Base-by-base conservation (phyloP, 345 rosid genomes). In the Laguncularia racemosa region DNA sequence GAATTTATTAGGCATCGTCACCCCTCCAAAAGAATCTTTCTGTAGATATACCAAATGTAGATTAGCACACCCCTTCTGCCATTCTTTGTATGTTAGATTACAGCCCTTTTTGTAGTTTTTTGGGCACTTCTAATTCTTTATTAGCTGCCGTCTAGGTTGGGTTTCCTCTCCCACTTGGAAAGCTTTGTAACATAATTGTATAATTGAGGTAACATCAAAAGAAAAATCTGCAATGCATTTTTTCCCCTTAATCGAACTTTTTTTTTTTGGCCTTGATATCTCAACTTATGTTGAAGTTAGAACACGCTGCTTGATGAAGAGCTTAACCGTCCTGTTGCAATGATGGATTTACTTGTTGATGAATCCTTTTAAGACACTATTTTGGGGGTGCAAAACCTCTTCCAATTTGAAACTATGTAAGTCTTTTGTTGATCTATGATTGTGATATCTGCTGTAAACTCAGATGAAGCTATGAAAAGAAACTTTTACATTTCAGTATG, bases 131-230 rank as follows among this genome's bases (percentile, higher is more conserved):
- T 51, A 23, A 56, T 68, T 64, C 57, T 67, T 66, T 50, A 54
- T 69, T 60, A 60, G 70, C 46, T 45, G 57, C 62, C 60, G 12
- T 7, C 40, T 2, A 7, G 40, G 40, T 6, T 33, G 40, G 40
- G 40, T 33, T 33, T 6, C 40, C 40, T 33, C 40, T 33, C 40
- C 40, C 40, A n/a, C 10, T 69, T 73, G 61, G 71, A 67, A 71
- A 58, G 53, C 18, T 50, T 23, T 80, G 92, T 79, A 79, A 71
- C 67, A 74, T 72, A 26, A 50, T 57, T 88, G 92, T 85, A 81
- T 74, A 81, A 73, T 72, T 72, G 79, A 74, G 76, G 71, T 72
- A 44, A 70, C 59, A 44, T 38, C 53, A 57, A 28, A 67, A 56
- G 72, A 48, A 58, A 69, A 71, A 49, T 55, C 38, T 64, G 50